Percentiles rank a stretch among this genome's conserved stretches.
These are phyloP conservation scores for Clonostachys solani DNA, from an alignment of 2,329 filamentous ascomycete genomes.

Conservation along the genomic window DNA sequence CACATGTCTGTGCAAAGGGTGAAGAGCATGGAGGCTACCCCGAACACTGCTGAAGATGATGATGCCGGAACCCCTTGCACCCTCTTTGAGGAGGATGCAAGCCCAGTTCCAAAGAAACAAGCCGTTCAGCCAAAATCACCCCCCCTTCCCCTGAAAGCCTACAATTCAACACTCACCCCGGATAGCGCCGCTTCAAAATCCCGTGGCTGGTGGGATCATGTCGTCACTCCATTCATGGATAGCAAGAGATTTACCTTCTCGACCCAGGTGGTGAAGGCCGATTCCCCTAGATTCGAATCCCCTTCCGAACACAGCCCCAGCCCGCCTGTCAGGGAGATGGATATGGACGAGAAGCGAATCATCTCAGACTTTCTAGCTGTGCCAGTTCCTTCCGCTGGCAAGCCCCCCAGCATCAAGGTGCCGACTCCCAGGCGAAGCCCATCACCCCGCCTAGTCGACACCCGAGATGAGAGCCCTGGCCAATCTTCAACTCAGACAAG, in stretches of 20 bases:
- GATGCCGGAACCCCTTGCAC: conserved; percentile 56
- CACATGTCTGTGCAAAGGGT: conserved; percentile 22
- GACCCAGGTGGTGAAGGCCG: conserved; percentile 24
- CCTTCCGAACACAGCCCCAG: conserved; percentile 1
- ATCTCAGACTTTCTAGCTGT: neutral
- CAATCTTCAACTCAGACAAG: no score
- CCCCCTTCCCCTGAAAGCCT: conserved; percentile 10
- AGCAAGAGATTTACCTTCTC: conserved; percentile 34
- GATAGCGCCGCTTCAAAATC: conserved; percentile 54
- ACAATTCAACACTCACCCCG: conserved; percentile 28
- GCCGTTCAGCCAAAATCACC: conserved; percentile 19
- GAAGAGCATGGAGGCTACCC: conserved; percentile 26
- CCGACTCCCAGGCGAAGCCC: conserved; percentile 28
- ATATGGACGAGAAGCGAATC: conserved; percentile 4
- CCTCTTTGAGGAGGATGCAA: conserved; percentile 66
- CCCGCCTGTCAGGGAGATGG: conserved; percentile 2
- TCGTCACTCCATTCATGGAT: conserved; percentile 64
- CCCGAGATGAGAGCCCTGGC: no score
- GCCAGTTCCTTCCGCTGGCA: conserved; percentile 9
- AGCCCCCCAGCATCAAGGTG: conserved; percentile 26
- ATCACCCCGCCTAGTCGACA: conserved; percentile 11
- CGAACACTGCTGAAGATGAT: conserved; percentile 35
- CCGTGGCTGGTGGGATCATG: conserved; percentile 74
- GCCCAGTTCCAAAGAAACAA: conserved; percentile 25
- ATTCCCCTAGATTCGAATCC: conserved; percentile 15